Evolutionary conservation across 2,329 filamentous ascomycete species (phyloP).

Genomic region (Colletotrichum spinosum): DNA sequence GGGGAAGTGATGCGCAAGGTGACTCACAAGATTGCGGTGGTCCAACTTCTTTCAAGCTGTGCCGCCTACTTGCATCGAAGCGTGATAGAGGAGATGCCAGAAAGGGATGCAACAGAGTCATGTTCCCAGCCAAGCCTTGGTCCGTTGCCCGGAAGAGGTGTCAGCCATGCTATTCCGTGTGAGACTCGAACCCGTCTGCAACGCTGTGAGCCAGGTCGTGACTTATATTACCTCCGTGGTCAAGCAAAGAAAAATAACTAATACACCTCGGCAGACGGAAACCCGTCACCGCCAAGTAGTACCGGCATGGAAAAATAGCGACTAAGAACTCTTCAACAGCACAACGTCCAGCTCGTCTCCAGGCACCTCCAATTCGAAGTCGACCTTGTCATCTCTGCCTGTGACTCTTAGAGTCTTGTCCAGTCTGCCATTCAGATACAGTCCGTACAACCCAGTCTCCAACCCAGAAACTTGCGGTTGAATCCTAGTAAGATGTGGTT

Average conservation of each 20-base stretch:
- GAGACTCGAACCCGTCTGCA: too few relatives aligned
- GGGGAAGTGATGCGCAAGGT: neutral
- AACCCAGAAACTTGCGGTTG: neutral
- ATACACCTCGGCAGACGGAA: too few relatives aligned
- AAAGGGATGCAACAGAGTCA: too few relatives aligned
- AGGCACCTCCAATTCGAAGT: neutral
- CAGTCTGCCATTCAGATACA: neutral
- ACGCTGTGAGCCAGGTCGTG: too few relatives aligned
- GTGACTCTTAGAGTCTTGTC: fast-evolving
- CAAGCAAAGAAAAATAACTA: too few relatives aligned
- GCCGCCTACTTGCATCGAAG: too few relatives aligned
- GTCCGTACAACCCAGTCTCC: fast-evolving
- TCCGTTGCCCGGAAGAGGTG: too few relatives aligned
- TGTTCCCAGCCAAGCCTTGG: too few relatives aligned
- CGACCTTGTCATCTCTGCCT: neutral
- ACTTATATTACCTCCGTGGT: too few relatives aligned
- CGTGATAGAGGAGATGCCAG: too few relatives aligned
- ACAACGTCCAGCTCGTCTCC: constrained; percentile 2
- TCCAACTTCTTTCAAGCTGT: neutral
- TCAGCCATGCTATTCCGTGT: too few relatives aligned
- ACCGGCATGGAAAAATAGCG: neutral
- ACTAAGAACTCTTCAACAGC: neutral
- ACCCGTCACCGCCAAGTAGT: too few relatives aligned
- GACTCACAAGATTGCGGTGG: neutral
- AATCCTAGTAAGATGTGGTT: fast-evolving